A percentile compares a stretch with the other conserved stretches of the same genome.
Conservation (phyloP, 164 flowering plant species). For the Saururus chinensis region DNA sequence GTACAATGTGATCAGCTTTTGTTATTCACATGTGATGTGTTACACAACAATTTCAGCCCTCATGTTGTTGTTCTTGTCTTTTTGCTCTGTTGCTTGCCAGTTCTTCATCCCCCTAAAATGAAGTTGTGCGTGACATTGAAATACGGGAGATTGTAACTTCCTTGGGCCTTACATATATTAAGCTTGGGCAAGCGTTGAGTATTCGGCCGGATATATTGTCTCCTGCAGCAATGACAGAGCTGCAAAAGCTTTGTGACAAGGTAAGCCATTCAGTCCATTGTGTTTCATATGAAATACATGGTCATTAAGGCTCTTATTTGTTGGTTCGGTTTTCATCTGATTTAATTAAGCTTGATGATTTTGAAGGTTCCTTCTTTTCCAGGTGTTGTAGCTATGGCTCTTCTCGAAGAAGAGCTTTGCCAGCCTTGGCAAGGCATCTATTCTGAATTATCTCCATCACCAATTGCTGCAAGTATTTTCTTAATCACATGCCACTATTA, state of each 20-base stretch:
- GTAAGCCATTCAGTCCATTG: constrained; percentile 19
- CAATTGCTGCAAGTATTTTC: constrained; percentile 92
- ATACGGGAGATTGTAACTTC: constrained; percentile 95
- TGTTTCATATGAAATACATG: no score
- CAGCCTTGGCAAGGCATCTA: constrained; percentile 77
- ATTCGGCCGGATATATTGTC: constrained; percentile 96
- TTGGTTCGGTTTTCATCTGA: neutral
- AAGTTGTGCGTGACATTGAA: constrained; percentile 95
- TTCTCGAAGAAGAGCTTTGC: constrained; percentile 90
- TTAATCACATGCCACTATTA: neutral
- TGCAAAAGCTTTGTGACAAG: constrained; percentile 99
- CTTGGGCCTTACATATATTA: constrained; percentile 96
- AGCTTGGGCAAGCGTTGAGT: constrained; percentile 98
- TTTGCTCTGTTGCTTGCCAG: neutral
- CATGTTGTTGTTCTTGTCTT: neutral
- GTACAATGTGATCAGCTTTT: no score
- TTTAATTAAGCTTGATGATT: constrained; percentile 17
- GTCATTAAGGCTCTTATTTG: neutral
- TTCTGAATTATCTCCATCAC: constrained; percentile 88
- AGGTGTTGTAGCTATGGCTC: constrained; percentile 97
- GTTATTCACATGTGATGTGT: no score
- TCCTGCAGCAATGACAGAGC: constrained; percentile 88
- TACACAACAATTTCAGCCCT: neutral
- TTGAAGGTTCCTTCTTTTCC: constrained; percentile 98
- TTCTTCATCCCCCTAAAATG: constrained; percentile 43